A percentile compares a stretch with the other conserved stretches of the same genome.
These are phyloP conservation scores for Chlorella sp. DNA, from an alignment of 139 green algal species.

Conservation along the genomic window DNA sequence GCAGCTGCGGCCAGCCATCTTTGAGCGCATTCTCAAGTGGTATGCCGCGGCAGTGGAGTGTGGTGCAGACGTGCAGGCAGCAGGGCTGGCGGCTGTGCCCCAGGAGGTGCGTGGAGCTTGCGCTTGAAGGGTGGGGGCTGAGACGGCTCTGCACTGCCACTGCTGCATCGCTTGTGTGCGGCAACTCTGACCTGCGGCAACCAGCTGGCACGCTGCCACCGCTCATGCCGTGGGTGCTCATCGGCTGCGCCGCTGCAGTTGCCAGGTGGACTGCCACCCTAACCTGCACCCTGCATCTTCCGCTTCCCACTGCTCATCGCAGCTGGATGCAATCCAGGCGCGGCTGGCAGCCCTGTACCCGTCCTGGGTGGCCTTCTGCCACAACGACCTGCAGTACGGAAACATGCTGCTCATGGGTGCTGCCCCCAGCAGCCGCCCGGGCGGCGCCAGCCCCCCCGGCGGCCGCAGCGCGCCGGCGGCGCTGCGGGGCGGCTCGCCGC, in stretches of 20 bases:
- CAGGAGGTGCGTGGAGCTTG: background rate
- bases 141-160: no score
- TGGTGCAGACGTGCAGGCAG: background rate
- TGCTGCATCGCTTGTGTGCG: background rate
- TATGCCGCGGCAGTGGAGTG: slow-evolving; percentile 8
- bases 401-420: slow-evolving; percentile 67
- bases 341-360: background rate
- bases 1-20: slow-evolving; percentile 24
- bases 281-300: no score
- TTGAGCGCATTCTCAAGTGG: slow-evolving; percentile 17
- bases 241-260: no score
- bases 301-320: background rate
- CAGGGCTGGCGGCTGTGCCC: slow-evolving; percentile 15
- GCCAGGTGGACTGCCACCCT: no score
- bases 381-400: slow-evolving; percentile 82
- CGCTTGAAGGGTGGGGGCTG: no score
- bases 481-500: no score
- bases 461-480: background rate
- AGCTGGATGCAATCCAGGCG: background rate
- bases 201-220: no score
- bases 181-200: background rate
- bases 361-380: slow-evolving; percentile 64
- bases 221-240: no score
- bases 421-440: background rate
- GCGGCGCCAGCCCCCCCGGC: background rate